Percentiles rank a stretch among this genome's conserved stretches.
phyloP scores from a whole-genome alignment of 163 green algal species.

The Prototheca wickerhamii region DNA sequence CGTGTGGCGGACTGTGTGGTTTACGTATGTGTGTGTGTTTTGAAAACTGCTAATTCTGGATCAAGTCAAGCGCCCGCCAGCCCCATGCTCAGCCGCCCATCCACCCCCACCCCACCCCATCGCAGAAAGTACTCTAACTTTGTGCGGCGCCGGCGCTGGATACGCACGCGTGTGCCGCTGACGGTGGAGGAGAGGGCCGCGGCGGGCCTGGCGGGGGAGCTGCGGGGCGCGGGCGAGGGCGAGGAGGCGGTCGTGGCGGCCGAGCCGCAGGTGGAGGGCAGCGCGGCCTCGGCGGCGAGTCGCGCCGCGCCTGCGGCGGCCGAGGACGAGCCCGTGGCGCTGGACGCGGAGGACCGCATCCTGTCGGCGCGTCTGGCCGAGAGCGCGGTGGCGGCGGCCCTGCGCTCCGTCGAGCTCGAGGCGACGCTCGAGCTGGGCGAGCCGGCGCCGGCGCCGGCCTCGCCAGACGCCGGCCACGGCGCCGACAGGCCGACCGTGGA shows the following conservation, averaged over 20 bases:
- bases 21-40: not conserved
- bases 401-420: too few relatives aligned
- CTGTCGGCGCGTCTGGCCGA: constrained; percentile 22
- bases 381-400: constrained; percentile 18
- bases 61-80: too few relatives aligned
- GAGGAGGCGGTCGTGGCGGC: not conserved
- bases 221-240: not conserved
- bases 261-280: not conserved
- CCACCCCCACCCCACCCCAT: not conserved
- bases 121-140: constrained; percentile 37
- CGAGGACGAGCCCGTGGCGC: not conserved
- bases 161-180: constrained; percentile 35
- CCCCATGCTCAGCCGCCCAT: not conserved
- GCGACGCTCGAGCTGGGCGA: too few relatives aligned
- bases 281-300: not conserved
- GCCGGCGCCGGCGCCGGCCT: too few relatives aligned
- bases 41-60: not conserved
- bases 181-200: not conserved
- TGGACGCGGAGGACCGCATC: not conserved
- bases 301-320: not conserved
- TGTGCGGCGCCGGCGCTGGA: constrained; percentile 49
- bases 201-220: constrained; percentile 1
- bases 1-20: not conserved
- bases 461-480: too few relatives aligned
- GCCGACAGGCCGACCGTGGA: too few relatives aligned